Evolutionary conservation across 2,329 filamentous ascomycete species (phyloP).

Genomic region (Fusarium penzigii): DNA sequence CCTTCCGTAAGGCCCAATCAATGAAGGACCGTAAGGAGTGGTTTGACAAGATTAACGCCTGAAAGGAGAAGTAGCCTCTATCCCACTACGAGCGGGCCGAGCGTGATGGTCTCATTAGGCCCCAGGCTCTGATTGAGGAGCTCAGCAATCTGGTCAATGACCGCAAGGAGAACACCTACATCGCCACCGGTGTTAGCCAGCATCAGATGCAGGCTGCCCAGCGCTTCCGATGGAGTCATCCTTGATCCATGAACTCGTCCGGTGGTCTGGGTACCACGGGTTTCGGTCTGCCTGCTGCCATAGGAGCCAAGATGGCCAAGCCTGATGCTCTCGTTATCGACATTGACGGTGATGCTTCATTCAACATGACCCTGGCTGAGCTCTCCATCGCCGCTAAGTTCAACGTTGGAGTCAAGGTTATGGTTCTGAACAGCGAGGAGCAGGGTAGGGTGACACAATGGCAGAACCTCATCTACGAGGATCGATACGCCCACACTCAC

Average conservation of each 20-base stretch:
- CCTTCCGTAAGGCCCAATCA: constrained; percentile 63
- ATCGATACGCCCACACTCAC: constrained; percentile 89
- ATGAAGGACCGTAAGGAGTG: constrained; percentile 74
- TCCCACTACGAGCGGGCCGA: constrained; percentile 77
- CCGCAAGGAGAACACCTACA: constrained; percentile 82
- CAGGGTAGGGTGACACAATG: constrained; percentile 99
- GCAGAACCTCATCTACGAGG: constrained; percentile 97
- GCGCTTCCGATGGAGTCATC: constrained; percentile 92
- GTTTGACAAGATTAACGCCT: constrained; percentile 85
- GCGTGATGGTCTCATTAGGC: constrained; percentile 81
- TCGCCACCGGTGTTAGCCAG: constrained; percentile 92
- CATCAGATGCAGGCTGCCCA: constrained; percentile 99
- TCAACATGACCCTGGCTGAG: constrained; percentile 98
- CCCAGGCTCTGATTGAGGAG: constrained; percentile 88
- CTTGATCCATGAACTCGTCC: constrained; percentile 93
- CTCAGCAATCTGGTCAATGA: constrained; percentile 80
- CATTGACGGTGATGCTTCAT: constrained; percentile 97
- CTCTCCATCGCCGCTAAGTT: constrained; percentile 92
- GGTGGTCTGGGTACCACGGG: constrained; percentile 90
- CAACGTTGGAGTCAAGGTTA: constrained; percentile 93
- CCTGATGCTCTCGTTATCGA: constrained; percentile 85
- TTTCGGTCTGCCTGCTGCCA: constrained; percentile 89
- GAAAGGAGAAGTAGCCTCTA: constrained; percentile 91
- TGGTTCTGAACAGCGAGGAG: constrained; percentile 94
- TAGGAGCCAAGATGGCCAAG: constrained; percentile 85